phyloP scores from a whole-genome alignment of 805 yeast genomes.

The Teunomyces tritomae region DNA sequence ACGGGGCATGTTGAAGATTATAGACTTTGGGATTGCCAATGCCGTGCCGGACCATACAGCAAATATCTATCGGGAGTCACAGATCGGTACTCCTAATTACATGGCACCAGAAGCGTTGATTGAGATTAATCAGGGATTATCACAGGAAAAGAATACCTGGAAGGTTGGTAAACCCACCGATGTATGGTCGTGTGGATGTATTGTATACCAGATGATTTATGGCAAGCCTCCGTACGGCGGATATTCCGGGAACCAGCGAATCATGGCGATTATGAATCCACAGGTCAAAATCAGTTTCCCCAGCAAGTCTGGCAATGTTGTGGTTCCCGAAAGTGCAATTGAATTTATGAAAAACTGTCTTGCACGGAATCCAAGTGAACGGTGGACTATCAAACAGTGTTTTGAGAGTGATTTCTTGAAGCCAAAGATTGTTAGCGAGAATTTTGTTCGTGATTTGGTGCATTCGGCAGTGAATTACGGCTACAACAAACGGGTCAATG shows the following conservation, averaged over 20 bases:
- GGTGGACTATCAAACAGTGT: conserved; percentile 65
- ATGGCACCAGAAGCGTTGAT: conserved; percentile 97
- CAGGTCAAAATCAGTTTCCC: conserved; percentile 70
- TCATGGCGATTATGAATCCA: conserved; percentile 84
- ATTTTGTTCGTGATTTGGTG: conserved; percentile 66
- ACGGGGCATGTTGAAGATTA: conserved; percentile 78
- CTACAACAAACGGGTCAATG: conserved; percentile 35
- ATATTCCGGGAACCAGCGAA: conserved; percentile 71
- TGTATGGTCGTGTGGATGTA: conserved; percentile 98
- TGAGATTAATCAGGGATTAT: conserved; percentile 46
- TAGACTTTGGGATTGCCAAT: conserved; percentile 95
- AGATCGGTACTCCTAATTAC: conserved; percentile 93
- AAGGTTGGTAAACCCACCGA: conserved; percentile 94
- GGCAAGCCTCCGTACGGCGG: conserved; percentile 89
- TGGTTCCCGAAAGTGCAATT: conserved; percentile 67
- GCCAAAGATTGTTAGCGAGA: conserved; percentile 70
- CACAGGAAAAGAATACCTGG: conserved; percentile 42
- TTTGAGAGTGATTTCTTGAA: conserved; percentile 62
- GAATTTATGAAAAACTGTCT: conserved; percentile 74
- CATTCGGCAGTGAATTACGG: conserved; percentile 80
- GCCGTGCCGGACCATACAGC: conserved; percentile 91
- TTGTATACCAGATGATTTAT: conserved; percentile 91
- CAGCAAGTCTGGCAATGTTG: conserved; percentile 55
- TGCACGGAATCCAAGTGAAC: conserved; percentile 60
- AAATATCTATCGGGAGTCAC: conserved; percentile 84